Conservation (phyloP, 2,329 filamentous ascomycete genomes). For the Aspergillus quadrilineatus region DNA sequence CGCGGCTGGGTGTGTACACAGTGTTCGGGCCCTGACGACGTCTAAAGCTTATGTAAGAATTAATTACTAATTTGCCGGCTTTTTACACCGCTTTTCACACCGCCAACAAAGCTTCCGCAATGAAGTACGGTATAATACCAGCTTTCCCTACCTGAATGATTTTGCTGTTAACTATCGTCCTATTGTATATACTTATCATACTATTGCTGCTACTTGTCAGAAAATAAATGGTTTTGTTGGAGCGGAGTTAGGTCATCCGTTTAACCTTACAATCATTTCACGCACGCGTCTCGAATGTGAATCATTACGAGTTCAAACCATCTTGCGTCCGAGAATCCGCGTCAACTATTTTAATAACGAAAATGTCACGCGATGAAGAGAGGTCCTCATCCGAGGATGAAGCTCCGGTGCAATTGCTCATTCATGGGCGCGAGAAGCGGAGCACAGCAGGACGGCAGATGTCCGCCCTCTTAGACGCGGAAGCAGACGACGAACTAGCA, state of each 20-base stretch:
- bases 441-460: conserved; percentile 83
- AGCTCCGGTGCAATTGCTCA: conserved; percentile 34
- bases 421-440: conserved; percentile 62
- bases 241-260: neutral
- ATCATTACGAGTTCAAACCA: neutral
- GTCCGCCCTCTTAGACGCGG: conserved; percentile 72
- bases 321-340: neutral
- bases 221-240: neutral
- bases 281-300: neutral
- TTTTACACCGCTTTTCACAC: neutral
- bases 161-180: neutral
- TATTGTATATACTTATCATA: neutral
- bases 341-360: neutral
- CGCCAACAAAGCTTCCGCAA: neutral
- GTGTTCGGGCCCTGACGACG: too few species aligned
- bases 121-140: neutral
- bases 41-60: neutral
- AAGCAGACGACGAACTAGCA: conserved; percentile 66
- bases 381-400: conserved; percentile 28
- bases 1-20: too few species aligned
- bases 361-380: conserved; percentile 27
- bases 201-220: neutral
- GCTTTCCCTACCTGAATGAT: neutral
- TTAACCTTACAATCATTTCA: neutral
- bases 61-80: neutral